phyloP scores from a whole-genome alignment of 2,329 filamentous ascomycete genomes.

The Mariannaea elegans region DNA sequence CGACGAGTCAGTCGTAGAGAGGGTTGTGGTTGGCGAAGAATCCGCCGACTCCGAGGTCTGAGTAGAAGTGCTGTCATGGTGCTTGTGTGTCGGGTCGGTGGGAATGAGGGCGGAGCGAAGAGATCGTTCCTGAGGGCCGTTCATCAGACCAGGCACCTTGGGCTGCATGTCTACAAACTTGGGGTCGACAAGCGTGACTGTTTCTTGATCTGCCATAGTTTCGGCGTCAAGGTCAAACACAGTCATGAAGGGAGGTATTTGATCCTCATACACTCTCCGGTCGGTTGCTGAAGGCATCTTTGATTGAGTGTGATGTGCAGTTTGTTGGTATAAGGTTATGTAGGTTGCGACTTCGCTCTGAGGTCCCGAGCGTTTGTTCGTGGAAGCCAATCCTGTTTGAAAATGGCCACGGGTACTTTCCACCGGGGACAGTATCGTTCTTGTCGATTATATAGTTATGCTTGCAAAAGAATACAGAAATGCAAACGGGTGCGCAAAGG shows the following conservation, averaged over 20 bases:
- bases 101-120: constrained; percentile 53
- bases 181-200: constrained; percentile 63
- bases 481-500: constrained; percentile 30
- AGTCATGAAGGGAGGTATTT: constrained; percentile 80
- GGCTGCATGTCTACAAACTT: constrained; percentile 60
- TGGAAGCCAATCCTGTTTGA: constrained; percentile 14
- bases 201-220: constrained; percentile 61
- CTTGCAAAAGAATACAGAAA: constrained; percentile 29
- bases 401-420: constrained; percentile 31
- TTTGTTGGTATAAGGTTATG: constrained; percentile 11
- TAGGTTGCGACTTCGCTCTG: constrained; percentile 13
- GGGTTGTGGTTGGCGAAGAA: constrained; percentile 93
- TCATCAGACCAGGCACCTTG: constrained; percentile 49
- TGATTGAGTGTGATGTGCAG: constrained; percentile 11
- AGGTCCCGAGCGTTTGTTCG: constrained; percentile 10
- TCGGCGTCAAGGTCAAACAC: constrained; percentile 74
- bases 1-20: constrained; percentile 91
- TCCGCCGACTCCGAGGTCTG: constrained; percentile 85
- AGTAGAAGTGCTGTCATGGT: constrained; percentile 80
- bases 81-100: constrained; percentile 68
- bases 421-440: constrained; percentile 30
- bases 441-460: constrained; percentile 33
- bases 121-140: constrained; percentile 47
- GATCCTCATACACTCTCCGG: constrained; percentile 71
- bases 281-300: constrained; percentile 71